Evolutionary conservation across 148 eudicot species (phyloP).

Genomic region (Rhododendron mucronatum): DNA sequence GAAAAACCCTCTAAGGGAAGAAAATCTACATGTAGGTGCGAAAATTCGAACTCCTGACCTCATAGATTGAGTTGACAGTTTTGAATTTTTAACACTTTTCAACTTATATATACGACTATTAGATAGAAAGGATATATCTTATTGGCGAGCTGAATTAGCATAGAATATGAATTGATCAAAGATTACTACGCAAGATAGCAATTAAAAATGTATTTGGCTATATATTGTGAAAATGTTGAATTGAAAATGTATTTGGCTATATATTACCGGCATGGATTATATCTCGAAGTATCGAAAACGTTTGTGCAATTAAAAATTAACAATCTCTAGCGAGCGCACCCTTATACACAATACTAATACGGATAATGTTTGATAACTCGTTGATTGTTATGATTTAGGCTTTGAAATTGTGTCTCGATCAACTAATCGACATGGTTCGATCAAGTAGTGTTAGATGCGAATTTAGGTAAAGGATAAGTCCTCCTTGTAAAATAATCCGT

Average conservation of each 20-base stretch:
- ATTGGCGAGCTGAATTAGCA: not conserved
- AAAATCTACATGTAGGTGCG: too few relatives aligned
- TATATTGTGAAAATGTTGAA: too few relatives aligned
- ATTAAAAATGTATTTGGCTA: not conserved
- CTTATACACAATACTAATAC: not conserved
- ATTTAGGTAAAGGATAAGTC: too few relatives aligned
- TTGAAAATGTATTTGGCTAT: not conserved
- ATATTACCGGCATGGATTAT: not conserved
- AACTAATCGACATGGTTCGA: not conserved
- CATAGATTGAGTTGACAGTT: too few relatives aligned
- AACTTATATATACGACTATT: too few relatives aligned
- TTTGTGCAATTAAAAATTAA: not conserved
- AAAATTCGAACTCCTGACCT: too few relatives aligned
- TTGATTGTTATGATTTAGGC: too few relatives aligned
- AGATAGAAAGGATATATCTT: not conserved
- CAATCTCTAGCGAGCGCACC: not conserved
- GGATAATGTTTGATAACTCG: not conserved
- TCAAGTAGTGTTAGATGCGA: too few relatives aligned
- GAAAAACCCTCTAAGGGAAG: too few relatives aligned
- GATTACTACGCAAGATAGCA: not conserved
- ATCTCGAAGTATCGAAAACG: too few relatives aligned
- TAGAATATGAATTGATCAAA: not conserved
- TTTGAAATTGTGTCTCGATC: not conserved
- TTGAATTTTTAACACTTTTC: too few relatives aligned
- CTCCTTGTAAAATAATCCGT: too few relatives aligned